Evolutionary conservation across 306 rosid genomes (phyloP), one percentile per base, ranked within the genome.

Genomic region (Medicago arabica): DNA sequence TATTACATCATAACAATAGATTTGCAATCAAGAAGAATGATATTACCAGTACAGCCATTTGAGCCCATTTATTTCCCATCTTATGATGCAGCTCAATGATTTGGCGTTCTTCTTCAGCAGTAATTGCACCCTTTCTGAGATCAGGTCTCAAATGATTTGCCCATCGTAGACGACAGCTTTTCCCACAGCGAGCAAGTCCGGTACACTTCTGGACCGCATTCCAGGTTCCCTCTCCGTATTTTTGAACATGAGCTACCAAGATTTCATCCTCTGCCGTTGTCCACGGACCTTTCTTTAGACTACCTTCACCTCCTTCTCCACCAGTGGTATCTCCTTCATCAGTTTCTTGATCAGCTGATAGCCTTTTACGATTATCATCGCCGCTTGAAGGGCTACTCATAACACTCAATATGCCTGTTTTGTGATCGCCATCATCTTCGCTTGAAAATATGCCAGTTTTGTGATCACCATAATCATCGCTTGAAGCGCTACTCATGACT

Each of bases 161-260:
- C 98, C 98, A 93, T 41, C 98, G 86, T 65, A 93, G 79, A 25
- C 98, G 90, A 75, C 98, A 93, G 79, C 98, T 93, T 83, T 93
- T 93, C 18, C 97, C 98, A 78, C 92, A 87, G 4, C 97, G 96
- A 54, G 77, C 84, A 65, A 93, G 91, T 54, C 96, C 98, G 36
- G 96, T 85, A 72, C 83, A 67, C 78, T 83, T 88, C 82, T 85
- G 97, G 40, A 93, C 92, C 2, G 93, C 89, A 72, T 89, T 88
- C 98, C 98, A 93, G 69, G 91, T 91, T 39, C 97, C 96, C 75
- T 88, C 92, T 46, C 97, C 97, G 9, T 93, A 86, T 78, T 87
- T 85, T 21, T 82, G 78, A 69, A 93, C 92, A 85, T 93, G 89
- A 9, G 88, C 96, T 41, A 74, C 70, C 87, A 93, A 86, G 74